A percentile compares a stretch with the other conserved stretches of the same genome.
These are phyloP conservation scores for Trypanosoma boissoni DNA, from an alignment of 208 protist species.

Conservation along the genomic window DNA sequence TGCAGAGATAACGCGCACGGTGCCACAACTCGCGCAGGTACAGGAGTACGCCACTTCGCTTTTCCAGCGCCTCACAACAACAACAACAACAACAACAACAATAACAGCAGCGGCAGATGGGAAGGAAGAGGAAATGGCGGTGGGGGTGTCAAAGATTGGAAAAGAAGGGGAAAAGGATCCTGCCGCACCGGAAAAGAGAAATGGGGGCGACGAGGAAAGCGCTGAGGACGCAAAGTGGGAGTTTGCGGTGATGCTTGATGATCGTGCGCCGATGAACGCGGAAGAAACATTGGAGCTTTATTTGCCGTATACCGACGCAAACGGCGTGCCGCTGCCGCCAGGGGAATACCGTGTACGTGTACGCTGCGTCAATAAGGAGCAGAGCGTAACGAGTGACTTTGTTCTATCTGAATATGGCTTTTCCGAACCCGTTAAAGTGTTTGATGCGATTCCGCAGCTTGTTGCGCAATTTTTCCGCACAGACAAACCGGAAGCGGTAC, in stretches of 20 bases:
- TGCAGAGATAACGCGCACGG: conserved; percentile 23
- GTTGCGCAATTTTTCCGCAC: conserved; percentile 46
- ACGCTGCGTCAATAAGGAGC: conserved; percentile 49
- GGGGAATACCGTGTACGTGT: conserved; percentile 80
- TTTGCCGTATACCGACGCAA: conserved; percentile 56
- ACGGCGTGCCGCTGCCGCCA: conserved; percentile 39
- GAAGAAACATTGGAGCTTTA: conserved; percentile 51
- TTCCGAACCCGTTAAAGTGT: conserved; percentile 56
- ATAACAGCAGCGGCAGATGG: neutral
- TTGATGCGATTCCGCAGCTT: conserved; percentile 72
- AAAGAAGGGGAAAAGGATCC: too few species aligned
- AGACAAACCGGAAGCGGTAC: neutral
- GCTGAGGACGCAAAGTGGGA: conserved; percentile 34
- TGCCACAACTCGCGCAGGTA: conserved; percentile 56
- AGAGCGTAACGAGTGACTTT: conserved; percentile 31
- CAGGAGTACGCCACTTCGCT: conserved; percentile 41
- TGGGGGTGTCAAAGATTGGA: too few species aligned
- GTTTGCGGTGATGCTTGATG: conserved; percentile 84
- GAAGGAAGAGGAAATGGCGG: neutral
- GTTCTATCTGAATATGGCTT: conserved; percentile 47
- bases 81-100: neutral
- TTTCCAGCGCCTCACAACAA: conserved; percentile 41
- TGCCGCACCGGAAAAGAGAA: too few species aligned
- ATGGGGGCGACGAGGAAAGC: conserved; percentile 25
- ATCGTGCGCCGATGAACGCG: conserved; percentile 51